These are phyloP conservation scores for Lodderomyces parapsilosis DNA, from an alignment of 1,139 yeast species.

Conservation along the genomic window DNA sequence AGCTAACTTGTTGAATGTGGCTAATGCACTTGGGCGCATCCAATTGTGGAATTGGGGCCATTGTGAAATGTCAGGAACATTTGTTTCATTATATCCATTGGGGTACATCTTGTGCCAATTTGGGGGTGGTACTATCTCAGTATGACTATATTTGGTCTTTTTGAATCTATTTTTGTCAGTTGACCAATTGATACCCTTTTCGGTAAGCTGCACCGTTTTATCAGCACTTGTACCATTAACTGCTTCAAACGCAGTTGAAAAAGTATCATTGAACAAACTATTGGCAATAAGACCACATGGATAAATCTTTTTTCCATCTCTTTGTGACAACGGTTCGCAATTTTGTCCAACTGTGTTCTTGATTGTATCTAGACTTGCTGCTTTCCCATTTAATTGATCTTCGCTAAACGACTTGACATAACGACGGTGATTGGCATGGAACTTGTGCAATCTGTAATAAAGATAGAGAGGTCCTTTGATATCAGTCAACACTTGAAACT, in stretches of 20 bases:
- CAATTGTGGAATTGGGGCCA: slow-evolving; percentile 87
- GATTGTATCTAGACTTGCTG: slow-evolving; percentile 53
- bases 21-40: slow-evolving; percentile 94
- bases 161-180: slow-evolving; percentile 59
- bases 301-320: slow-evolving; percentile 55
- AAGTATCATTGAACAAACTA: slow-evolving; percentile 71
- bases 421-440: slow-evolving; percentile 92
- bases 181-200: slow-evolving; percentile 65
- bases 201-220: slow-evolving; percentile 44
- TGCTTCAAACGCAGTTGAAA: slow-evolving; percentile 40
- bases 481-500: slow-evolving; percentile 74
- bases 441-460: slow-evolving; percentile 78
- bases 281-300: slow-evolving; percentile 84
- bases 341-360: slow-evolving; percentile 75
- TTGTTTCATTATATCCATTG: slow-evolving; percentile 64
- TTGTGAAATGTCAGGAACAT: slow-evolving; percentile 57
- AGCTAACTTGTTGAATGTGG: slow-evolving; percentile 80
- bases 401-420: slow-evolving; percentile 89
- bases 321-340: slow-evolving; percentile 78
- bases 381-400: slow-evolving; percentile 80
- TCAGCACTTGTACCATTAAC: slow-evolving; percentile 39
- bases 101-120: slow-evolving; percentile 69
- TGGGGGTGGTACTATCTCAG: slow-evolving; percentile 76
- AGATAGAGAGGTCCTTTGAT: slow-evolving; percentile 76
- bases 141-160: slow-evolving; percentile 54